Conservation (phyloP, 2,329 filamentous ascomycete genomes). For the Aspergillus nomiae region DNA sequence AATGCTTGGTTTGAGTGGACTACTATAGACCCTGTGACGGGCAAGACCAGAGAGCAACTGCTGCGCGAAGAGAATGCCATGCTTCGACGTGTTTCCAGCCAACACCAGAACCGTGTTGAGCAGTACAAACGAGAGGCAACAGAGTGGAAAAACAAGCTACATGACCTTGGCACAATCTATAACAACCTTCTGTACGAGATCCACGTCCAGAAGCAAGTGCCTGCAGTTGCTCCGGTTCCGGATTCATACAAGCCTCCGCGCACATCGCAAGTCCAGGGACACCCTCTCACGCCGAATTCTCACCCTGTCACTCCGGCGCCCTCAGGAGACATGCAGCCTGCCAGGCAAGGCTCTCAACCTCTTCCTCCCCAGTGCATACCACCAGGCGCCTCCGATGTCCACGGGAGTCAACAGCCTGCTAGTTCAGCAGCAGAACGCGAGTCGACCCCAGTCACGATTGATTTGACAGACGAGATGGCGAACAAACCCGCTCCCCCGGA, state of each 20-base stretch:
- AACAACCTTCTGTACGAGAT: constrained; percentile 30
- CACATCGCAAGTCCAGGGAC: neutral
- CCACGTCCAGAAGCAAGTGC: constrained; percentile 19
- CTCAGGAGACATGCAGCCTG: neutral
- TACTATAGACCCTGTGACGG: constrained; percentile 28
- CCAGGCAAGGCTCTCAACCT: neutral
- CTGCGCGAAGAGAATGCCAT: constrained; percentile 24
- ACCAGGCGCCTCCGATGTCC: neutral
- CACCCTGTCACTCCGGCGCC: neutral
- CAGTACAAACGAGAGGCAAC: constrained; percentile 30
- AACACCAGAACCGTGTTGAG: constrained; percentile 26
- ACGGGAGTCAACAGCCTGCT: neutral
- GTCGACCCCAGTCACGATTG: constrained; percentile 19
- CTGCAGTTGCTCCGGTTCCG: constrained; percentile 20
- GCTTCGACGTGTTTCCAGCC: constrained; percentile 27
- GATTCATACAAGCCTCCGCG: constrained; percentile 21
- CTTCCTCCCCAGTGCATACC: neutral
- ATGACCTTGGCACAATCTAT: constrained; percentile 24
- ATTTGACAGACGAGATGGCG: constrained; percentile 22
- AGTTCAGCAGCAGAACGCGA: neutral
- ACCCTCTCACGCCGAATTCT: neutral
- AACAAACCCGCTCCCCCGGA: neutral
- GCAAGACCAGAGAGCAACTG: constrained; percentile 26
- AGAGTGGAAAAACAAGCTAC: constrained; percentile 27
- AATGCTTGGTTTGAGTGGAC: constrained; percentile 27